A percentile compares a stretch with the other conserved stretches of the same genome.
phyloP scores from a whole-genome alignment of 495 filamentous ascomycete species.

The Penicillium desertorum region DNA sequence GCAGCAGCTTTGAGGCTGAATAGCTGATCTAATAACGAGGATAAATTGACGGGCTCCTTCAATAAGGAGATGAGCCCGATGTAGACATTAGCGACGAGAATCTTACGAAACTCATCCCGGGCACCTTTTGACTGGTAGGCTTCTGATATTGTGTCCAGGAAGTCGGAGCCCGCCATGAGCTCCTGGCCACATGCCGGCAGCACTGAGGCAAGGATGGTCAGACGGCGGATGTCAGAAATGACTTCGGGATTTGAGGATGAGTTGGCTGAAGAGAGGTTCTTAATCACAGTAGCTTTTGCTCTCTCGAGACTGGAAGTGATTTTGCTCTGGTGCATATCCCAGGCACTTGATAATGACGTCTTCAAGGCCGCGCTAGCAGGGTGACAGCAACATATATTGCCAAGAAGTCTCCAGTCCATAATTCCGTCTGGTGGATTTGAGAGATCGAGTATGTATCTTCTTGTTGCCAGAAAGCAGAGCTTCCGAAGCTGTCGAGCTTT shows the following conservation, averaged over 20 bases:
- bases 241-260: constrained; percentile 30
- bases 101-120: constrained; percentile 54
- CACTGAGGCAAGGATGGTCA: constrained; percentile 43
- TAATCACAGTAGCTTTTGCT: constrained; percentile 47
- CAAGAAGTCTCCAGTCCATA: constrained; percentile 41
- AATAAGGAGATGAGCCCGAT: constrained; percentile 67
- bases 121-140: constrained; percentile 58
- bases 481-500: constrained; percentile 58
- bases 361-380: constrained; percentile 41
- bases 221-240: constrained; percentile 36
- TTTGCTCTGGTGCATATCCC: constrained; percentile 36
- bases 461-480: constrained; percentile 61
- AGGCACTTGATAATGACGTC: constrained; percentile 45
- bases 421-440: constrained; percentile 26
- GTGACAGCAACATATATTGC: constrained; percentile 42
- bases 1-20: constrained; percentile 73
- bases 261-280: constrained; percentile 48
- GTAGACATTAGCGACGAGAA: constrained; percentile 68
- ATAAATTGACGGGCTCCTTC: constrained; percentile 64
- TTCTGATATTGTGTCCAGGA: constrained; percentile 69
- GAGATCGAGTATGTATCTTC: constrained; percentile 36
- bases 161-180: constrained; percentile 81
- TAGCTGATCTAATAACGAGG: constrained; percentile 73
- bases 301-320: constrained; percentile 45
- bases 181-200: constrained; percentile 48